phyloP scores from a whole-genome alignment of 2,329 filamentous ascomycete genomes.

The Colletotrichum sp. region DNA sequence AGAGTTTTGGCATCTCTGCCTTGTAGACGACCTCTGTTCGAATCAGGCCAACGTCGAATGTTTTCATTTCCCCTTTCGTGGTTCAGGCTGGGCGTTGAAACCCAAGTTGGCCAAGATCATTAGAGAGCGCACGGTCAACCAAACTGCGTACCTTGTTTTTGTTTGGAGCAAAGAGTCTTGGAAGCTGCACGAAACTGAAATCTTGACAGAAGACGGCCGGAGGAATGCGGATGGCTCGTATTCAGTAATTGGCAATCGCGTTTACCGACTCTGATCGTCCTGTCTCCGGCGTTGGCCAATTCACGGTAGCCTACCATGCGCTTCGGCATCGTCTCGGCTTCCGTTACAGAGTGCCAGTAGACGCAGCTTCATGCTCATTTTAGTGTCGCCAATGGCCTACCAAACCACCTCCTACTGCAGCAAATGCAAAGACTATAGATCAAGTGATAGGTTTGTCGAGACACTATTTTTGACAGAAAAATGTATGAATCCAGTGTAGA shows the following conservation, averaged over 20 bases:
- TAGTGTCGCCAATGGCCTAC: background rate
- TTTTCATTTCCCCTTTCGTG: background rate
- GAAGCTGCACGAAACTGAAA: background rate
- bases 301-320: background rate
- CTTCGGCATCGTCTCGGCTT: background rate
- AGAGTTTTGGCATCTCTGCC: background rate
- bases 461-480: accelerated
- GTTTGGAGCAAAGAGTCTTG: background rate
- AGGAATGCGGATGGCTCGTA: background rate
- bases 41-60: background rate
- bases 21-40: background rate
- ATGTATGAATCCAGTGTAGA: background rate
- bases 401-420: background rate
- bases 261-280: background rate
- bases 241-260: background rate
- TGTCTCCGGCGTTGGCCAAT: background rate
- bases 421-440: too few relatives aligned
- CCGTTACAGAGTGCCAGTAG: background rate
- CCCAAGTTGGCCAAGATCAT: background rate
- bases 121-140: background rate
- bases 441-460: too few relatives aligned
- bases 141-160: background rate
- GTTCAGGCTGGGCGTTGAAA: background rate
- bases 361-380: background rate
- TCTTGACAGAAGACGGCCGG: background rate